Evolutionary conservation across 164 flowering plant genomes (phyloP).

Genomic region (Brasenia schreberi): DNA sequence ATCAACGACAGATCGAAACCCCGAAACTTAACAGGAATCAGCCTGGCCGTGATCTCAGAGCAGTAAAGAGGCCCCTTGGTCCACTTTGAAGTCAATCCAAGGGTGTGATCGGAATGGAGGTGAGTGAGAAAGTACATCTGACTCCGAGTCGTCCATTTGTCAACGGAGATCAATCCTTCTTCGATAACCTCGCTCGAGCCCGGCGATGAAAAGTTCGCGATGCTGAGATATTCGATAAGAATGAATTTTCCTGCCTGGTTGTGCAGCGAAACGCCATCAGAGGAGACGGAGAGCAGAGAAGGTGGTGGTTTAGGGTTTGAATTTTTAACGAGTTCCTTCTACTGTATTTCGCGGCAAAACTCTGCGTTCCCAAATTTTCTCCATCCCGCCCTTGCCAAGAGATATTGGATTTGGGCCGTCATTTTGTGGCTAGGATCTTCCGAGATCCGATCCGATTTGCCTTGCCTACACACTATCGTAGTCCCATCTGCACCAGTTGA

Average conservation of each 20-base stretch:
- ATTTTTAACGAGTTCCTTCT: too few species aligned
- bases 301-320: not conserved
- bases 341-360: too few species aligned
- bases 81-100: slow-evolving; percentile 60
- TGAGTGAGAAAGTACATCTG: slow-evolving; percentile 79
- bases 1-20: slow-evolving; percentile 50
- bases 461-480: too few species aligned
- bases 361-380: too few species aligned
- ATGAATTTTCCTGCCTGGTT: not conserved
- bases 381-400: too few species aligned
- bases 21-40: slow-evolving; percentile 58
- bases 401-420: too few species aligned
- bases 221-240: not conserved
- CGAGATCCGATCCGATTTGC: too few species aligned
- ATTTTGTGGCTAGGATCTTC: too few species aligned
- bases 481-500: too few species aligned
- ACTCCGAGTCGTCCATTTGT: slow-evolving; percentile 35
- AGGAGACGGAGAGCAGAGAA: not conserved
- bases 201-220: not conserved
- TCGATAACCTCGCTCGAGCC: slow-evolving; percentile 28
- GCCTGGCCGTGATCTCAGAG: slow-evolving; percentile 69
- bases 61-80: slow-evolving; percentile 52
- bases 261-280: not conserved
- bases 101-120: slow-evolving; percentile 81
- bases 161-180: slow-evolving; percentile 59